Evolutionary conservation across 2,329 filamentous ascomycete genomes (phyloP).

Genomic region (Hyphodiscus sp.): DNA sequence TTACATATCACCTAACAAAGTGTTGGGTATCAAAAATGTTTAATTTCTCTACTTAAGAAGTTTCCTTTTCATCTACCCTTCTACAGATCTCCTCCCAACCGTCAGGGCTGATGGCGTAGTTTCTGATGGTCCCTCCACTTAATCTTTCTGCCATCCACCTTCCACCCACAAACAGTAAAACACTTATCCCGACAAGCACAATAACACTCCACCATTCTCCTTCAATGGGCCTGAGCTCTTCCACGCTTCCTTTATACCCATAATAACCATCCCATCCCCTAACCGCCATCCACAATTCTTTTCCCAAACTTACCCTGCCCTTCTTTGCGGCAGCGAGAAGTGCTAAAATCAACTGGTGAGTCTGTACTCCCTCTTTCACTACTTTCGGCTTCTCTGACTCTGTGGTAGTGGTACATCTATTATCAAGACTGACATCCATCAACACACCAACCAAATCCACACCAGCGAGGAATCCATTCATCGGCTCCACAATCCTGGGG

Average conservation of each 20-base stretch:
- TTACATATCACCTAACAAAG: not conserved
- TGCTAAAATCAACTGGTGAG: not conserved
- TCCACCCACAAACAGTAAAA: not conserved
- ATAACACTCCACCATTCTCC: not conserved
- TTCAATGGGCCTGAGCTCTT: not conserved
- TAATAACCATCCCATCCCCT: not conserved
- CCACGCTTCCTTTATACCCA: not conserved
- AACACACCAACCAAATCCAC: slow-evolving; percentile 2
- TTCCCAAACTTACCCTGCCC: not conserved
- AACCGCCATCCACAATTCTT: not conserved
- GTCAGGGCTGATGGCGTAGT: not conserved
- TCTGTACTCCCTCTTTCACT: slow-evolving; percentile 3
- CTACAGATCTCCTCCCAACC: not conserved
- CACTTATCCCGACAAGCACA: not conserved
- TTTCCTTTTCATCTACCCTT: not conserved
- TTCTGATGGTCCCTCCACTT: not conserved
- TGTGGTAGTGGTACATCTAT: not conserved
- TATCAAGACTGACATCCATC: not conserved
- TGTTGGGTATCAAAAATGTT: not conserved
- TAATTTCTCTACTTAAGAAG: not conserved
- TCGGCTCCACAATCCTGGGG: slow-evolving; percentile 6
- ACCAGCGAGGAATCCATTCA: slow-evolving; percentile 2
- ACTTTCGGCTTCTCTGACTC: not conserved
- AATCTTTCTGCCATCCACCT: not conserved
- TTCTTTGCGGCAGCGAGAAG: not conserved